Conservation (phyloP, 1,139 yeast genomes). For the Lodderomyces margitis region DNA sequence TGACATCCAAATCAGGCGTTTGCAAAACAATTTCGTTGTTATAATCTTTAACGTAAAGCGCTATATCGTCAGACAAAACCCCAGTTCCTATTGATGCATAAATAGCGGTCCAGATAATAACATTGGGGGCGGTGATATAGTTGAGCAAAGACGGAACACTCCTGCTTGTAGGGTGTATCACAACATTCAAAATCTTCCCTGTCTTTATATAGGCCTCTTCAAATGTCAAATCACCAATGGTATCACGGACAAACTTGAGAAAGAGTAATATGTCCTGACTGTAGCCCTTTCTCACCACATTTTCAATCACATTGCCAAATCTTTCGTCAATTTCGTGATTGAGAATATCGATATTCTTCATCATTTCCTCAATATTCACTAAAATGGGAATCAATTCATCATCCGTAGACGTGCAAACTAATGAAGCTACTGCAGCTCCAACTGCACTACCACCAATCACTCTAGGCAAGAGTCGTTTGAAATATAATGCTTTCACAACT, state of each 20-base stretch:
- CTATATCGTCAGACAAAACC: slow-evolving; percentile 57
- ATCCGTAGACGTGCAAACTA: slow-evolving; percentile 69
- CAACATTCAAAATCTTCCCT: slow-evolving; percentile 78
- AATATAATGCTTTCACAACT: slow-evolving; percentile 76
- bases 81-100: slow-evolving; percentile 74
- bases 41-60: slow-evolving; percentile 68
- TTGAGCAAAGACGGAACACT: slow-evolving; percentile 76
- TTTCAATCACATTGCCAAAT: slow-evolving; percentile 65
- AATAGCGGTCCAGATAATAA: slow-evolving; percentile 83
- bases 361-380: slow-evolving; percentile 46
- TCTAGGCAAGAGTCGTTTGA: slow-evolving; percentile 72
- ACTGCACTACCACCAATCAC: slow-evolving; percentile 93
- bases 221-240: slow-evolving; percentile 84
- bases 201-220: slow-evolving; percentile 91
- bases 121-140: slow-evolving; percentile 93
- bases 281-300: slow-evolving; percentile 68
- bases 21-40: slow-evolving; percentile 53
- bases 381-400: slow-evolving; percentile 54
- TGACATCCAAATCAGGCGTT: slow-evolving; percentile 32
- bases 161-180: slow-evolving; percentile 80
- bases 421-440: slow-evolving; percentile 89
- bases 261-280: slow-evolving; percentile 82
- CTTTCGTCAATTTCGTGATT: slow-evolving; percentile 62
- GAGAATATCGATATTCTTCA: slow-evolving; percentile 46
- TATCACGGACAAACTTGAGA: slow-evolving; percentile 70